These are phyloP conservation scores for Cordyceps cateniannulata DNA, from an alignment of 2,329 filamentous ascomycete genomes.

Conservation along the genomic window DNA sequence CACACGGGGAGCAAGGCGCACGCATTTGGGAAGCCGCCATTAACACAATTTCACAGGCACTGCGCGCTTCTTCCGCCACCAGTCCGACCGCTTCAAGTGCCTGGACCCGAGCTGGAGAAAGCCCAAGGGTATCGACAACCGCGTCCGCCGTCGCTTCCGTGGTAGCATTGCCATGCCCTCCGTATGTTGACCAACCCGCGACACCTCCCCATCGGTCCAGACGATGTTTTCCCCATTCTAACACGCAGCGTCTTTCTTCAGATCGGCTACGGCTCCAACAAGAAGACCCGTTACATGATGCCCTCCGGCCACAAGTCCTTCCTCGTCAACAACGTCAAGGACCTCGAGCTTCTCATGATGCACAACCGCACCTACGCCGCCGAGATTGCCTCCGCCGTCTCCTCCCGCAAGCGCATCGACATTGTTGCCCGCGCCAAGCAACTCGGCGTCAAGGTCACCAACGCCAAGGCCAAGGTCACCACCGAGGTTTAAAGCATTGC, in stretches of 20 bases:
- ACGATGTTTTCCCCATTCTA: not conserved
- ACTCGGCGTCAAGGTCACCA: slow-evolving; percentile 98
- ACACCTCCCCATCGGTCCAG: not conserved
- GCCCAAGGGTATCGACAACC: slow-evolving; percentile 99
- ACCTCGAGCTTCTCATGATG: slow-evolving; percentile 98
- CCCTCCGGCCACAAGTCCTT: slow-evolving; percentile 99
- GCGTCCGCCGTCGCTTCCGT: slow-evolving; percentile 95
- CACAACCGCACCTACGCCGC: slow-evolving; percentile 99
- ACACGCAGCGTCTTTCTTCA: slow-evolving; percentile 35
- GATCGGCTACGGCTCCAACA: slow-evolving; percentile 99
- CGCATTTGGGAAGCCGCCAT: not conserved
- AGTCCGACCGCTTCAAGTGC: slow-evolving; percentile 94
- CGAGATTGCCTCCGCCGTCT: slow-evolving; percentile 98
- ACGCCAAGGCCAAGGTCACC: slow-evolving; percentile 97
- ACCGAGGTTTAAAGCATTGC: slow-evolving; percentile 66
- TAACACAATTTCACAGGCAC: slow-evolving; percentile 56
- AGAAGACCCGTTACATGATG: slow-evolving; percentile 98
- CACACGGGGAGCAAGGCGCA: slow-evolving; percentile 1
- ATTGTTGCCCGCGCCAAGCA: slow-evolving; percentile 97
- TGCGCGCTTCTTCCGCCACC: slow-evolving; percentile 94
- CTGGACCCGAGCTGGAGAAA: slow-evolving; percentile 92
- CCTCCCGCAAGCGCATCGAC: slow-evolving; percentile 96
- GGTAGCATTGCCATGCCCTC: slow-evolving; percentile 87
- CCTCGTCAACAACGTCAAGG: slow-evolving; percentile 93
- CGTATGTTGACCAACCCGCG: slow-evolving; percentile 32